Base-by-base conservation (phyloP, 2,329 filamentous ascomycete genomes). In the Colletotrichum tropicicola region DNA sequence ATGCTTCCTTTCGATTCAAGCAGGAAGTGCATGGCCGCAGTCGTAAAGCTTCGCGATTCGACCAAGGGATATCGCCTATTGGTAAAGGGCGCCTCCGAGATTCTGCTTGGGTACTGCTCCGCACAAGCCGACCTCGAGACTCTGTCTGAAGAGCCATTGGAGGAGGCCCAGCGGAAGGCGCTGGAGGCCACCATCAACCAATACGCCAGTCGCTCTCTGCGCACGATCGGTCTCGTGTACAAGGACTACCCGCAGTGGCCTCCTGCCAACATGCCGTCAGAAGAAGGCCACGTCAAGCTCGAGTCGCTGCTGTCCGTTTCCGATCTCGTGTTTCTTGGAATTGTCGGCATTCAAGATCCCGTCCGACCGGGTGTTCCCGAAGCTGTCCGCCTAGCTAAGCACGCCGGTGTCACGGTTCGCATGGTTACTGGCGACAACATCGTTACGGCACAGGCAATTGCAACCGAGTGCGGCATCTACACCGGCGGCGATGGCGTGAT, bases 11-110 rank as follows among this genome's bases (percentile, higher is more conserved):
- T 74, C 58, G 68, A 73, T 39, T 70, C 72, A 2, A 55, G 45
- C 32, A 84, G 88, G 62, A 92, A 92, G 73, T 93, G 89, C 74
- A 92, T 92, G 84, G 90, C 83, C 19, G 85, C 87, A 37, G 85
- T 91, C 6, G 77, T 53, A n/a, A 59, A 32, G n/a, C 56, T 89
- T 54, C 86, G 86, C 73, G 71, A 87, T 21, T 73, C 78, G 17
- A 79, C 85, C 61, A 83, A 82, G 25, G 83, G 81, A 28, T 90
- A 86, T 72, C 81, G 89, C 19, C 80, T 91, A 77, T 68, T 82
- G 57, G 80, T 85, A 58, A 86, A 86, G 70, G 83, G 83, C 35
- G 83, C 83, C 2, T 82, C 83, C 1, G 83, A 85, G 63, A 81
- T 85, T n/a, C 62, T 86, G 61, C 73, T 83, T 15, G 71, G 71